Conservation (phyloP, 148 eudicot genomes). For the Nepenthes mirabilis region DNA sequence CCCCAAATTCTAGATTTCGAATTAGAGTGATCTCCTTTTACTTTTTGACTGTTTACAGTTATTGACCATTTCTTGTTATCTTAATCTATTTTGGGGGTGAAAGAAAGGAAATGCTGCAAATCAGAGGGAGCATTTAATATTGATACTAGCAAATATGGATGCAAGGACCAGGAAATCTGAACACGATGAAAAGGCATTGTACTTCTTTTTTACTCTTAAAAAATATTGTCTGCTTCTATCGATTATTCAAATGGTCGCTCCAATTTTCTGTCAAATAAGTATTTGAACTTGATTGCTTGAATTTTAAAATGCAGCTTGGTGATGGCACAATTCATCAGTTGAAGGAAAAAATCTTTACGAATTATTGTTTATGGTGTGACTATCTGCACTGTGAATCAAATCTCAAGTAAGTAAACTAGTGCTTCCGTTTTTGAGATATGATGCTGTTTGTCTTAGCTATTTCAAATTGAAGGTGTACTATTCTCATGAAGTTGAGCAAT, state of each 20-base stretch:
- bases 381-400: slow-evolving; percentile 63
- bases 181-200: slow-evolving; percentile 24
- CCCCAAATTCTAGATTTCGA: too few species aligned
- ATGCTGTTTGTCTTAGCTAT: background rate
- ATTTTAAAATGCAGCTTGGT: slow-evolving; percentile 52
- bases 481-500: too few species aligned
- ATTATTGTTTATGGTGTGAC: slow-evolving; percentile 76
- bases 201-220: background rate
- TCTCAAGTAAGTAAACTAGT: slow-evolving; percentile 46
- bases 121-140: slow-evolving; percentile 93
- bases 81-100: background rate
- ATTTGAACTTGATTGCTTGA: background rate
- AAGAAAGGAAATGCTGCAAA: slow-evolving; percentile 98
- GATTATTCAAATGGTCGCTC: too few species aligned
- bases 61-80: background rate
- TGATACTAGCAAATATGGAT: slow-evolving; percentile 92
- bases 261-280: background rate
- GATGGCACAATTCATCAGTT: slow-evolving; percentile 36
- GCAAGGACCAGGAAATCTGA: slow-evolving; percentile 39
- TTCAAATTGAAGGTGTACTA: background rate
- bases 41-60: background rate
- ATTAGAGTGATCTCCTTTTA: too few species aligned
- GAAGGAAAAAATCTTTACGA: slow-evolving; percentile 61
- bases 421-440: background rate
- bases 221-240: background rate